Evolutionary conservation across 176 grass and related monocot genomes (phyloP), one percentile per base, ranked within the genome.

Genomic region (Carex scoparia): DNA sequence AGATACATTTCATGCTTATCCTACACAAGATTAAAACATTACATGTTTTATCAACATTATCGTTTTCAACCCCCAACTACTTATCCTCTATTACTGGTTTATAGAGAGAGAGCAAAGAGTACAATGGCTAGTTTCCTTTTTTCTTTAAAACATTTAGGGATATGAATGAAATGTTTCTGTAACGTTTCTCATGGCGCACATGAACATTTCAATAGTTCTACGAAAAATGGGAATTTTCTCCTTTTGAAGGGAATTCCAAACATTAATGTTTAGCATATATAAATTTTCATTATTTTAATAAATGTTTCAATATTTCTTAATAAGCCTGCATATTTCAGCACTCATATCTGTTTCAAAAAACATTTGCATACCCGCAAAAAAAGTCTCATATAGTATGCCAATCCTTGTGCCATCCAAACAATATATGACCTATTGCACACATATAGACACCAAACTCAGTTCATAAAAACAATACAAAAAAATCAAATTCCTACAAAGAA

Each of bases 381-480:
- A 93, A 59, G 92, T 98, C 89, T 98, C 92, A 79, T 94, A 98
- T 58, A 91, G 91, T 90, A 98, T 94, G 65, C 95, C 95, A 81
- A 98, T 98, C 74, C 92, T 98, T 16, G 88, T 89, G 67, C 92
- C 89, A 81, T 94, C 95, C 80, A 98, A 84, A 89, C 95, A 94
- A 80, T 89, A 98, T 23, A 98, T 93, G 78, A 98, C 92, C 95
- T 98, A 85, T 59, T 4, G 83, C 80, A 85, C 14, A 51, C 12
- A 80, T 76, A 33, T 63, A 30, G 30, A 67, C 62, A 49, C 13
- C 55, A 69, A 83, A 83, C 3, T 23, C 14, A 35, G 53, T 58
- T 35, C 5, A 53, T 49, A 61, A 44, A 46, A 11, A 30, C 0
- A 80, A 86, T 10, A 48, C 62, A 78, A 85, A 53, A 65, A 28